Conservation (phyloP, 129 eudicot genomes). For the Tanacetum coccineum region DNA sequence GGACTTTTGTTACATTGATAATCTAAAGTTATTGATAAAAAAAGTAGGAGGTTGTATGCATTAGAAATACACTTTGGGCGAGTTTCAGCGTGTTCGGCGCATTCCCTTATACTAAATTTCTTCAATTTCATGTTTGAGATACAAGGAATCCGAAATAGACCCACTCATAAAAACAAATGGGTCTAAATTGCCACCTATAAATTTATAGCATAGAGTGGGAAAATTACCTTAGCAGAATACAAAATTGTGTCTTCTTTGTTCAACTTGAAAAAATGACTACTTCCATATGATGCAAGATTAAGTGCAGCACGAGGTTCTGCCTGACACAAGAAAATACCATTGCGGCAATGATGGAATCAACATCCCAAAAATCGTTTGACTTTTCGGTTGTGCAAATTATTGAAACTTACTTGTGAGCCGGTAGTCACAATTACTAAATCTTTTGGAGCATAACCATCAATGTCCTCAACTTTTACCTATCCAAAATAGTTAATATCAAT, state of each 20-base stretch:
- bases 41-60: not conserved
- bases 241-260: conserved; percentile 86
- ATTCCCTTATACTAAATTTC: not conserved
- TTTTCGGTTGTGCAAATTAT: not conserved
- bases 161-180: not conserved
- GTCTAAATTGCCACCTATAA: not conserved
- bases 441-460: conserved; percentile 91
- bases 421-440: conserved; percentile 95
- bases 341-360: conserved; percentile 13
- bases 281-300: conserved; percentile 94
- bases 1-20: not conserved
- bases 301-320: conserved; percentile 99
- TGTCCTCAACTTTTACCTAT: conserved; percentile 96
- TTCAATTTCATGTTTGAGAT: not conserved
- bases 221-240: conserved; percentile 95
- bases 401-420: conserved; percentile 86
- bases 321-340: conserved; percentile 58
- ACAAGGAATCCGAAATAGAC: not conserved
- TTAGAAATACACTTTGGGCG: not conserved
- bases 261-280: conserved; percentile 93
- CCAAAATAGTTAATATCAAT: not conserved
- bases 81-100: not conserved
- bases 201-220: not conserved
- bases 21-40: too few species aligned
- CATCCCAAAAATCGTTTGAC: not conserved